Base-by-base conservation (phyloP, 495 filamentous ascomycete species). In the Tuber brumale region DNA sequence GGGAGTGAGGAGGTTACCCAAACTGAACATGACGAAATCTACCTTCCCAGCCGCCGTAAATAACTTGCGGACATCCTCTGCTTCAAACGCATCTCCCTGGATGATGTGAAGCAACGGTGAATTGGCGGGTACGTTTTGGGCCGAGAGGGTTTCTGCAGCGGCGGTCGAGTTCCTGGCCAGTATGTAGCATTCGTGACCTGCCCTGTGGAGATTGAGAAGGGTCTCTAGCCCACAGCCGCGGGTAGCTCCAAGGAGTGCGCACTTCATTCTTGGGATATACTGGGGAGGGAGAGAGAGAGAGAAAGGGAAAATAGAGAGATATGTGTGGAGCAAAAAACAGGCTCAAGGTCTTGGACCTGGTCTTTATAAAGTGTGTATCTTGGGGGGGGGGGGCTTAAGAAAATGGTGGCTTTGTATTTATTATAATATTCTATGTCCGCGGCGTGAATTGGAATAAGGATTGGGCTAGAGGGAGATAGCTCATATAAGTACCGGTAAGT, bases 221-320 rank as follows among this genome's bases (percentile, higher is more conserved):
- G 31, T 61, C 41, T 78, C 70, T 3, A 78, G 57, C 18, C 76
- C 76, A 48, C 46, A 71, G 42, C 76, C 76, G 31, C 76, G 76
- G 12, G 76, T 76, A 16, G 76, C 76, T 3, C 76, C 74, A 6
- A 78, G 76, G n/a, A 78, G 76, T 21, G 76, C n/a, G 37, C 74
- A 78, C 74, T 78, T 78, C 51, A 76, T 70, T 66, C 57, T 66
- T 19, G 27, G 14, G 57, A 35, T 66, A 35, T 35, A 35, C 37
- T 39, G 37, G 2, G 1, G 12, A 6, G n/a, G n/a, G n/a, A n/a
- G n/a, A n/a, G n/a, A n/a, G n/a, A 66, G 1, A 66, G 27, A 35
- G 27, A 7, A 10, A 18, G 27, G 31, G 7, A 61, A 18, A 35
- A 66, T 35, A 7, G 27, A 66, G 27, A 66, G 27, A 35, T 66